These are phyloP conservation scores for Diaporthe capsici DNA, from an alignment of 2,329 filamentous ascomycete genomes.

Conservation along the genomic window DNA sequence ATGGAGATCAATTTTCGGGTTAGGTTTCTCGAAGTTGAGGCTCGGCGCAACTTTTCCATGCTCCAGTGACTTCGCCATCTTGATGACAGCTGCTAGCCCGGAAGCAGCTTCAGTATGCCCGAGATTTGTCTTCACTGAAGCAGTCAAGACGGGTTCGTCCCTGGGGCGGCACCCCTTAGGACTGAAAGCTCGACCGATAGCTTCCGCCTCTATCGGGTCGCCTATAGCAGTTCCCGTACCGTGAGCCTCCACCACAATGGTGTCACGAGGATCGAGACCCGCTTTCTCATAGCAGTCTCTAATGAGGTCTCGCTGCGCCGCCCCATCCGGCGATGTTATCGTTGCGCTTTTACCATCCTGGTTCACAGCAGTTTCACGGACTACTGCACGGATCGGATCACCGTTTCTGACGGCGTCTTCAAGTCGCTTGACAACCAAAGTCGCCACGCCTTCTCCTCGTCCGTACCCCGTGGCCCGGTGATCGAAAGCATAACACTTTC, in stretches of 20 bases:
- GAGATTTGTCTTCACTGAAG: slow-evolving; percentile 51
- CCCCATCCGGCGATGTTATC: slow-evolving; percentile 42
- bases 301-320: slow-evolving; percentile 56
- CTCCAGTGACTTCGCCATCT: neutral
- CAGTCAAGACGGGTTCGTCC: slow-evolving; percentile 44
- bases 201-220: neutral
- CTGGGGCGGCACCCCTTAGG: neutral
- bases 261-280: slow-evolving; percentile 59
- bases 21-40: slow-evolving; percentile 41
- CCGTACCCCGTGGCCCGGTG: slow-evolving; percentile 1
- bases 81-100: neutral
- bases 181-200: slow-evolving; percentile 26
- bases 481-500: slow-evolving; percentile 14
- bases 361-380: slow-evolving; percentile 45
- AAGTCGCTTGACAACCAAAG: neutral
- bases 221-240: neutral
- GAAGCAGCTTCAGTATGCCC: neutral
- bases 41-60: slow-evolving; percentile 45
- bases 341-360: slow-evolving; percentile 48
- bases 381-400: slow-evolving; percentile 43
- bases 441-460: neutral
- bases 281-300: slow-evolving; percentile 59
- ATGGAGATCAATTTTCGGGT: slow-evolving; percentile 35
- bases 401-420: neutral
- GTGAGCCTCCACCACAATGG: slow-evolving; percentile 43